Conservation (phyloP, 352 stramenopile species). For the Phytophthora syringae region DNA sequence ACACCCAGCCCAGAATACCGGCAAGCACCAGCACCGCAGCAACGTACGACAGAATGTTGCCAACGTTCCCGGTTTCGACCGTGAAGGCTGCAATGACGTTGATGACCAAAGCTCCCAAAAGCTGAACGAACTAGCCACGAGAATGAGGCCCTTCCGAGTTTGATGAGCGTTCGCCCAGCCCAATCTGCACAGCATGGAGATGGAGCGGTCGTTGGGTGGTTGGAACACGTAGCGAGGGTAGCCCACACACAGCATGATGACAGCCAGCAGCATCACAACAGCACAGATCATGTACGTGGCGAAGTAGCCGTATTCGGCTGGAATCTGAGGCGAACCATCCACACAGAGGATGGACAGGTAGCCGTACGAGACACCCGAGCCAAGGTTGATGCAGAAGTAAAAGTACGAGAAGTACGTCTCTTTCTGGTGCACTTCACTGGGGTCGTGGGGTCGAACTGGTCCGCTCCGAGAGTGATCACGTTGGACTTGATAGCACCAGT, state of each 20-base stretch:
- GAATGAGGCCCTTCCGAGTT: constrained; percentile 61
- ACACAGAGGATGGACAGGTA: constrained; percentile 91
- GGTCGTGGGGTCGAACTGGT: constrained; percentile 89
- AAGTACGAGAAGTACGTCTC: constrained; percentile 93
- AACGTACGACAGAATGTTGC: constrained; percentile 59
- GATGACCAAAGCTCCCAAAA: constrained; percentile 44
- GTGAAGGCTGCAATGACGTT: constrained; percentile 67
- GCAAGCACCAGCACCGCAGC: constrained; percentile 42
- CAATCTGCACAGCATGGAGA: constrained; percentile 61
- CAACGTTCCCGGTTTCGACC: constrained; percentile 24
- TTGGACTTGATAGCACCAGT: constrained; percentile 90
- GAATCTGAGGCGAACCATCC: constrained; percentile 76
- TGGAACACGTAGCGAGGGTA: constrained; percentile 77
- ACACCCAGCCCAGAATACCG: constrained; percentile 58
- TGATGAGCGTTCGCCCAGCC: constrained; percentile 40
- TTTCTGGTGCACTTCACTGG: constrained; percentile 81
- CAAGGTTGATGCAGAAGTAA: constrained; percentile 93
- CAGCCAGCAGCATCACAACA: constrained; percentile 82
- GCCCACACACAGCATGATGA: constrained; percentile 67
- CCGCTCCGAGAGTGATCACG: constrained; percentile 85
- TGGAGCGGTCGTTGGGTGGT: constrained; percentile 55
- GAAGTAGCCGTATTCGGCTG: constrained; percentile 89
- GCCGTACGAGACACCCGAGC: constrained; percentile 91
- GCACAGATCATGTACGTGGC: constrained; percentile 86
- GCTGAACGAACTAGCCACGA: no score